A percentile compares a stretch with the other conserved stretches of the same genome.
These are phyloP conservation scores for Protomyces gravidus DNA, from an alignment of 1,139 yeast species.

Conservation along the genomic window DNA sequence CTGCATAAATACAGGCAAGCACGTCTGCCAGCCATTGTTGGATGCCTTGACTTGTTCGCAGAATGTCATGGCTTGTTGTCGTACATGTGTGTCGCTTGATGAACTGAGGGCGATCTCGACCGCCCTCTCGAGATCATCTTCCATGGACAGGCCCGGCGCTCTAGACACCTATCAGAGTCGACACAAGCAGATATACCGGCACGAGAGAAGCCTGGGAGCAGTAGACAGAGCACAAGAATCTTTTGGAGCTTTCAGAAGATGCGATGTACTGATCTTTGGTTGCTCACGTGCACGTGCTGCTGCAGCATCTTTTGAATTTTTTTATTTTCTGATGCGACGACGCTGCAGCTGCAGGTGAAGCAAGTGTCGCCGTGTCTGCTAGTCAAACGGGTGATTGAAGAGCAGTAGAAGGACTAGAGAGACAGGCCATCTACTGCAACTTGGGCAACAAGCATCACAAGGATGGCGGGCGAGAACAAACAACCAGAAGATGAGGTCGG, in stretches of 20 bases:
- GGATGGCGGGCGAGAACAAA: neutral
- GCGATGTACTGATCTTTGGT: too few species aligned
- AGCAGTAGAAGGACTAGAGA: neutral
- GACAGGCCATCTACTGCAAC: neutral
- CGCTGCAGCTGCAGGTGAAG: neutral
- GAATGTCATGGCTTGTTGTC: slow-evolving; percentile 61
- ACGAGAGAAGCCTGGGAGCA: too few species aligned
- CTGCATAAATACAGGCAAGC: slow-evolving; percentile 57
- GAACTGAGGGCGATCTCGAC: slow-evolving; percentile 83
- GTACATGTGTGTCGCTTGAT: slow-evolving; percentile 58
- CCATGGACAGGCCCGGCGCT: slow-evolving; percentile 52
- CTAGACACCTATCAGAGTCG: too few species aligned
- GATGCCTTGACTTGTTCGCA: slow-evolving; percentile 72
- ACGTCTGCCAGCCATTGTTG: slow-evolving; percentile 72
- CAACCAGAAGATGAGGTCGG: slow-evolving; percentile 39
- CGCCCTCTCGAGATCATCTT: slow-evolving; percentile 86
- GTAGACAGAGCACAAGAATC: too few species aligned
- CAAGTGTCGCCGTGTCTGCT: neutral
- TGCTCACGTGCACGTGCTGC: neutral
- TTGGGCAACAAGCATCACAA: neutral
- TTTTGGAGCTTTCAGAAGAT: too few species aligned
- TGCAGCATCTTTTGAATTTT: too few species aligned
- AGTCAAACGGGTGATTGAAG: neutral
- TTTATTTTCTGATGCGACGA: neutral
- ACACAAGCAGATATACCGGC: too few species aligned